These are phyloP conservation scores for Diaporthe vaccinii DNA, from an alignment of 2,329 filamentous ascomycete genomes.

Conservation along the genomic window DNA sequence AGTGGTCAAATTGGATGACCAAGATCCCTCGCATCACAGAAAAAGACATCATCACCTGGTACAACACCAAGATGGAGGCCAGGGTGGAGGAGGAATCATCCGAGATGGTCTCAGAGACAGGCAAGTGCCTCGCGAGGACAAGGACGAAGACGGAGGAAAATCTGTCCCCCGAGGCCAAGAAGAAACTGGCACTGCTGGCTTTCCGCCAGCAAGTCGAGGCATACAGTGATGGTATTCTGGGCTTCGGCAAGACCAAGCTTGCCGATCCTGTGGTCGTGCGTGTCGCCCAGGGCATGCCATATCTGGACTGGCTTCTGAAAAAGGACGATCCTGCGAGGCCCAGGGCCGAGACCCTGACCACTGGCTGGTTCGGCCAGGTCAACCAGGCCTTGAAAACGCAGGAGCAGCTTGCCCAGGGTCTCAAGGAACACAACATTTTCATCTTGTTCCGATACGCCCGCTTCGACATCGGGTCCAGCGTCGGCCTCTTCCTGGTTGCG, in stretches of 20 bases:
- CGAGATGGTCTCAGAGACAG: slow-evolving; percentile 20
- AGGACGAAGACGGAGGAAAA: slow-evolving; percentile 42
- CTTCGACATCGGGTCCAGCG: slow-evolving; percentile 53
- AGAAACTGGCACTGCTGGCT: slow-evolving; percentile 43
- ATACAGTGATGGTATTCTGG: slow-evolving; percentile 39
- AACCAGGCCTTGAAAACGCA: slow-evolving; percentile 52
- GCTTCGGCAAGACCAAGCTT: slow-evolving; percentile 33
- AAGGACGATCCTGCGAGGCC: slow-evolving; percentile 49
- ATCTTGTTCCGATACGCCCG: slow-evolving; percentile 53
- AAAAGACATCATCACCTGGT: slow-evolving; percentile 64
- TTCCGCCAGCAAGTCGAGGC: slow-evolving; percentile 55
- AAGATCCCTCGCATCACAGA: slow-evolving; percentile 64
- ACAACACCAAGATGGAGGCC: slow-evolving; percentile 50
- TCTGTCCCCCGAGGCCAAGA: slow-evolving; percentile 40
- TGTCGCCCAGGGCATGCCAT: slow-evolving; percentile 49
- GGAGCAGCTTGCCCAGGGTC: slow-evolving; percentile 51
- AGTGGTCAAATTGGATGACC: slow-evolving; percentile 71
- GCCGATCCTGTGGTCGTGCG: slow-evolving; percentile 44
- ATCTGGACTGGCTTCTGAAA: slow-evolving; percentile 53
- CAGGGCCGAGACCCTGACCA: slow-evolving; percentile 49
- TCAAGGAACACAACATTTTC: slow-evolving; percentile 56
- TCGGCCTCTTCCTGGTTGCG: slow-evolving; percentile 55
- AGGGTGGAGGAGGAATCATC: slow-evolving; percentile 24
- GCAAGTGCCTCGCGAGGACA: slow-evolving; percentile 10
- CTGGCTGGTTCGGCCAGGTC: slow-evolving; percentile 53